Evolutionary conservation across 2,329 filamentous ascomycete species (phyloP).

Genomic region (Aspergillus eucalypticola): DNA sequence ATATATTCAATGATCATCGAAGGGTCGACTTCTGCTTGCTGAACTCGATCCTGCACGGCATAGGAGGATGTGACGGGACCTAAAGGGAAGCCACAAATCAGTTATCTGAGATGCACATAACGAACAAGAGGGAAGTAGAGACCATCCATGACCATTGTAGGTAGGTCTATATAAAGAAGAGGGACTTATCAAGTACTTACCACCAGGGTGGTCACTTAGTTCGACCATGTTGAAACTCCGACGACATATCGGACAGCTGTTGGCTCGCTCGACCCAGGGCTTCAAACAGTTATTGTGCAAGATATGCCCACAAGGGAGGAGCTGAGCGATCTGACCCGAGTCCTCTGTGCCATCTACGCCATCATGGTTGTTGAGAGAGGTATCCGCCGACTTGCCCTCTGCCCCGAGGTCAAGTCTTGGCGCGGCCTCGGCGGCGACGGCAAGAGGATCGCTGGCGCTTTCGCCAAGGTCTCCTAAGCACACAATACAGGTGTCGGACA

Average conservation of each 20-base stretch:
- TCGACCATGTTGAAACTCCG: constrained; percentile 87
- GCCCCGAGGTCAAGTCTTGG: constrained; percentile 44
- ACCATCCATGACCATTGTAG: constrained; percentile 2
- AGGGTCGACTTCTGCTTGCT: constrained; percentile 81
- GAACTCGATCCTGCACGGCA: constrained; percentile 55
- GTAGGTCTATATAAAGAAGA: background rate
- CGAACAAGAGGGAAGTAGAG: constrained; percentile 6
- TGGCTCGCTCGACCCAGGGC: constrained; percentile 94
- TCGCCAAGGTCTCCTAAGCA: constrained; percentile 69
- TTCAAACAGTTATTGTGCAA: constrained; percentile 90
- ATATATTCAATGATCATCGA: constrained; percentile 70
- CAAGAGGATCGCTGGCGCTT: constrained; percentile 54
- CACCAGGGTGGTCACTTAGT: constrained; percentile 75
- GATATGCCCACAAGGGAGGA: constrained; percentile 81
- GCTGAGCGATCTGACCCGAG: constrained; percentile 58
- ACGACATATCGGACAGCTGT: constrained; percentile 96
- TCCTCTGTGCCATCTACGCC: constrained; percentile 41
- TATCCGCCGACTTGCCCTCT: constrained; percentile 28
- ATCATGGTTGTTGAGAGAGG: constrained; percentile 33
- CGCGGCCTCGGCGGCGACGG: constrained; percentile 43
- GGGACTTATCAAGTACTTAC: constrained; percentile 54
- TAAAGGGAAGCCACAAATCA: constrained; percentile 27
- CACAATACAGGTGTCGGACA: constrained; percentile 71
- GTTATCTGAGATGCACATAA: constrained; percentile 4
- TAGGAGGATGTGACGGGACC: constrained; percentile 61